These are phyloP conservation scores for Geotrichum australiense DNA, from an alignment of 1,139 yeast species.

Conservation along the genomic window DNA sequence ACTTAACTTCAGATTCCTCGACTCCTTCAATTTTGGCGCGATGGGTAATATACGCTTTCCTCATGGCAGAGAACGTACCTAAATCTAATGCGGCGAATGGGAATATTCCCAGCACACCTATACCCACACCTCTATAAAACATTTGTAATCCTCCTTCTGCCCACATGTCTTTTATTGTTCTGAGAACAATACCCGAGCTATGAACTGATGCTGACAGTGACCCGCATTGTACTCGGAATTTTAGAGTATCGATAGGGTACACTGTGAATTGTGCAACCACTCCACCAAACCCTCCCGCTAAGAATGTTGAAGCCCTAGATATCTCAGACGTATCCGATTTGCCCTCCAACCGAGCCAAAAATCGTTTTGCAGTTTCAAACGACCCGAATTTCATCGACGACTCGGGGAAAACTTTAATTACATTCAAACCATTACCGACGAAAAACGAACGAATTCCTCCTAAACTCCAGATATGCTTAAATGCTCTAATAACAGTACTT, in stretches of 20 bases:
- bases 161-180: constrained; percentile 73
- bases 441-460: constrained; percentile 86
- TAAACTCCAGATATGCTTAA: constrained; percentile 72
- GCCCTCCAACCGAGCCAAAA: constrained; percentile 73
- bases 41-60: constrained; percentile 60
- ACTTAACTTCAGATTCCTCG: constrained; percentile 49
- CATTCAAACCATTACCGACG: constrained; percentile 91
- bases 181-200: constrained; percentile 54
- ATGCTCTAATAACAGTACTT: constrained; percentile 42
- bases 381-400: constrained; percentile 97
- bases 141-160: constrained; percentile 68
- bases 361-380: constrained; percentile 77
- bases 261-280: constrained; percentile 87
- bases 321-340: constrained; percentile 63
- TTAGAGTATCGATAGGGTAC: constrained; percentile 93
- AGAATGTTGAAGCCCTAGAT: constrained; percentile 70
- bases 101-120: constrained; percentile 89
- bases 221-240: constrained; percentile 50
- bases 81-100: constrained; percentile 95
- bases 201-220: constrained; percentile 33
- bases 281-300: constrained; percentile 96
- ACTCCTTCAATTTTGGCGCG: constrained; percentile 48
- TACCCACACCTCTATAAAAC: constrained; percentile 80
- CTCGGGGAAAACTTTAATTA: constrained; percentile 92
- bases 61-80: constrained; percentile 85